Evolutionary conservation across 1,284 basidiomycete species (phyloP).

Genomic region (Ceratobasidium sp.): DNA sequence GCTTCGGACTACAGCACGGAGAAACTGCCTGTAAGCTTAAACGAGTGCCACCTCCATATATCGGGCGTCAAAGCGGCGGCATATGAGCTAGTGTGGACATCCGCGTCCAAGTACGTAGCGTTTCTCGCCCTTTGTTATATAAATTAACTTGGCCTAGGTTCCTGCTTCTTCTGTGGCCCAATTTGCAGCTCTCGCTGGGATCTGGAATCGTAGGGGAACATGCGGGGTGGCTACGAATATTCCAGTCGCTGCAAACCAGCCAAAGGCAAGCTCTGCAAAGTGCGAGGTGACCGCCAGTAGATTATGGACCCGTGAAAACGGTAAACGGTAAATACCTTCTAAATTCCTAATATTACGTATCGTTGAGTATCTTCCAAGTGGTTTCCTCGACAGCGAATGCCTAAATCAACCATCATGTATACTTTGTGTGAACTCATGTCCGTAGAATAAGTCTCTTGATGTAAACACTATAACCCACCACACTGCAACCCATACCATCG

Average conservation of each 20-base stretch:
- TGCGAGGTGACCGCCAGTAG: no score
- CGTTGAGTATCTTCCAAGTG: no score
- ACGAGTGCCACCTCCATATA: not conserved
- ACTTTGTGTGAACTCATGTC: no score
- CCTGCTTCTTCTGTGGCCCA: not conserved
- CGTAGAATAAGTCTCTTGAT: no score
- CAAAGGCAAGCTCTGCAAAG: no score
- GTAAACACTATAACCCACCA: no score
- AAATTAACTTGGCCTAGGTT: not conserved
- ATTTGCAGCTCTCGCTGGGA: not conserved
- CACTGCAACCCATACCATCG: no score
- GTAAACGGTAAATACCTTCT: no score
- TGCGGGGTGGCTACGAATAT: not conserved
- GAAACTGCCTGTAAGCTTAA: not conserved
- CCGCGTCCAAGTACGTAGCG: not conserved
- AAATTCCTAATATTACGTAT: no score
- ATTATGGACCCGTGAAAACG: no score
- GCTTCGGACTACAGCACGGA: not conserved
- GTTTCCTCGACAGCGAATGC: no score
- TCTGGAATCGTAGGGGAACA: not conserved
- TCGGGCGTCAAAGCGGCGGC: not conserved
- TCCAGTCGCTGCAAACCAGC: not conserved
- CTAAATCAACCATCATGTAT: no score
- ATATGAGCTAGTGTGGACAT: not conserved
- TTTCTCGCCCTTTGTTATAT: not conserved